A percentile compares a stretch with the other conserved stretches of the same genome.
phyloP scores from a whole-genome alignment of 148 eudicot species.

The Drosera capensis region DNA sequence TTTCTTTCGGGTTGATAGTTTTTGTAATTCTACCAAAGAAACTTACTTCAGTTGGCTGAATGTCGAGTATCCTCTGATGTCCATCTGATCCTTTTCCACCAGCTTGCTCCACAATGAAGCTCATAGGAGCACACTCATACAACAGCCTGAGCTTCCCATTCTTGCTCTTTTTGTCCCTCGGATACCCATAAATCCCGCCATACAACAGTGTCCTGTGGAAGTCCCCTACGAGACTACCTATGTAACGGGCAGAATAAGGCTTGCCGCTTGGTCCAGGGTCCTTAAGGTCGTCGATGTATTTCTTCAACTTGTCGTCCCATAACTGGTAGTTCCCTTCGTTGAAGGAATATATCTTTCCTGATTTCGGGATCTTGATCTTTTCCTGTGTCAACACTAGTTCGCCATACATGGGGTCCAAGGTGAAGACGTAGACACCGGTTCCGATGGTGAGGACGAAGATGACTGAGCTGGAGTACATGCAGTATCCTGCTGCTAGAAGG shows the following conservation, averaged over 20 bases:
- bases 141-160: conserved; percentile 80
- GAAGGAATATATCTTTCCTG: conserved; percentile 81
- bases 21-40: not conserved
- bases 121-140: conserved; percentile 98
- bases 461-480: conserved; percentile 96
- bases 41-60: conserved; percentile 67
- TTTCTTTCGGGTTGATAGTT: not conserved
- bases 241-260: conserved; percentile 85
- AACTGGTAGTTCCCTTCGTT: conserved; percentile 92
- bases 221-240: conserved; percentile 91
- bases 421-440: conserved; percentile 75
- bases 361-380: conserved; percentile 63
- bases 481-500: conserved; percentile 92
- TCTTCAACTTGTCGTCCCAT: conserved; percentile 93
- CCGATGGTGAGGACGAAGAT: conserved; percentile 85
- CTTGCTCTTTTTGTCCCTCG: conserved; percentile 79
- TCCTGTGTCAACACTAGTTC: conserved; percentile 83
- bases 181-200: conserved; percentile 94
- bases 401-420: conserved; percentile 89
- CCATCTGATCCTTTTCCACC: conserved; percentile 98
- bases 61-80: conserved; percentile 61
- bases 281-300: conserved; percentile 74
- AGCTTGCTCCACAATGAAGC: conserved; percentile 88
- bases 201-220: conserved; percentile 79
- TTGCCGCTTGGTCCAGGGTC: conserved; percentile 82